Evolutionary conservation across 345 rosid genomes (phyloP).

Genomic region (Aethionema arabicum): DNA sequence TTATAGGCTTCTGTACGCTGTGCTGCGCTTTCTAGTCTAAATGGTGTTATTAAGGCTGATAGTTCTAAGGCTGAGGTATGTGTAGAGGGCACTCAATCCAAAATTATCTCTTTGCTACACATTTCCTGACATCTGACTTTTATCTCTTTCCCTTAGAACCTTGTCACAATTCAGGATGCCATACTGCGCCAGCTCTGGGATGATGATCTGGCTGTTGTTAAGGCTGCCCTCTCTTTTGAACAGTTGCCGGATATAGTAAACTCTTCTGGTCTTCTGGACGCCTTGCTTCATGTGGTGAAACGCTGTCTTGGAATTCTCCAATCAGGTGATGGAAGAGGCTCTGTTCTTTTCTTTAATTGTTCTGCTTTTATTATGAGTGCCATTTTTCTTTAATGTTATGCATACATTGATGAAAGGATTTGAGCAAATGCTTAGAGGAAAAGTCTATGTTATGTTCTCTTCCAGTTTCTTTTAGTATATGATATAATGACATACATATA

Average conservation of each 20-base stretch:
- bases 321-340: conserved; percentile 51
- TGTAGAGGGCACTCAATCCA: conserved; percentile 22
- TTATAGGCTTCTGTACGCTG: conserved; percentile 74
- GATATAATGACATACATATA: not conserved
- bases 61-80: conserved; percentile 61
- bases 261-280: conserved; percentile 56
- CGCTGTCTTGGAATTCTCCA: conserved; percentile 50
- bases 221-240: conserved; percentile 64
- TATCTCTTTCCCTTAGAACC: conserved; percentile 47
- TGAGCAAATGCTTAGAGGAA: conserved; percentile 9
- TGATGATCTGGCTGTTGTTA: conserved; percentile 77
- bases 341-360: conserved; percentile 7
- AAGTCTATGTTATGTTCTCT: conserved; percentile 14
- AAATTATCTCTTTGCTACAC: conserved; percentile 16
- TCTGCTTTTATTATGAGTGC: conserved; percentile 2
- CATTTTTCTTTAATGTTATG: conserved; percentile 3
- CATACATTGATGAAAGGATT: conserved; percentile 15
- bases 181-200: conserved; percentile 70
- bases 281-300: conserved; percentile 49
- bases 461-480: conserved; percentile 13
- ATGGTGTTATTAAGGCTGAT: conserved; percentile 47
- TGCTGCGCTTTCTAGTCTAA: conserved; percentile 63
- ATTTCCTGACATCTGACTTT: conserved; percentile 16
- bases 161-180: conserved; percentile 62
- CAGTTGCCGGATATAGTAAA: conserved; percentile 54